Base-by-base conservation (phyloP, 306 rosid species). In the Fragaria nilgerrensis region DNA sequence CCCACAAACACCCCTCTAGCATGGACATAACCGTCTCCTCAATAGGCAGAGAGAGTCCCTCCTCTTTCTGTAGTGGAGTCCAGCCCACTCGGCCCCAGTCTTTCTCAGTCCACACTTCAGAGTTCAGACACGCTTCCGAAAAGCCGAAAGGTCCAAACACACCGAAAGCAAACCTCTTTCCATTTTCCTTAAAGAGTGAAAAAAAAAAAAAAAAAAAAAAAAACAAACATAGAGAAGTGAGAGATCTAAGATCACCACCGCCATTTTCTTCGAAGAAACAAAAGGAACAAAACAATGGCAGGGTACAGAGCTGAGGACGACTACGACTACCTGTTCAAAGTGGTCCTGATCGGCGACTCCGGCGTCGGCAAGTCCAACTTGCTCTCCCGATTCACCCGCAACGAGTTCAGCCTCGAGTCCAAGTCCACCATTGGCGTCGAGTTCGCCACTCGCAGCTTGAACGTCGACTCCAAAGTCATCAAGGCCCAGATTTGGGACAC, bases 401-500 rank as follows among this genome's bases (percentile, higher is more conserved):
- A 87, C 80, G 88, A 87, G 83, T 87, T 87, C 80, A 87, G 90
- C 80, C 85, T 87, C 61, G 90, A 87, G 80, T 82, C 90, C 39
- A 87, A 87, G 83, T 87, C 90, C 79, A 87, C 90, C 34, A 87
- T 87, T 65, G 90, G 90, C 5, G 90, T 87, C 29, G 90, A 87
- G 85, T 87, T 87, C 73, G 90, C 90, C 39, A 87, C 90, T n/a
- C 88, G 90, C 34, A 87, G 90, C 84, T 84, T 87, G 83, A 79
- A 71, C 67, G 86, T 87, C 65, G 90, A 87, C 68, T 45, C 50
- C 47, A 87, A 84, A 59, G 86, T 84, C 74, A 82, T 87, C 73
- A 87, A 87, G 85, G 90, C 90, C 58, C 90, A 87, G 86, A 84
- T 87, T 82, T 87, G 90, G 88, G 88, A 87, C 74, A 87, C 90